Percentiles rank a stretch among this genome's conserved stretches.
These are phyloP conservation scores for Candida rishiriensis DNA, from an alignment of 805 yeast genomes.

Conservation along the genomic window DNA sequence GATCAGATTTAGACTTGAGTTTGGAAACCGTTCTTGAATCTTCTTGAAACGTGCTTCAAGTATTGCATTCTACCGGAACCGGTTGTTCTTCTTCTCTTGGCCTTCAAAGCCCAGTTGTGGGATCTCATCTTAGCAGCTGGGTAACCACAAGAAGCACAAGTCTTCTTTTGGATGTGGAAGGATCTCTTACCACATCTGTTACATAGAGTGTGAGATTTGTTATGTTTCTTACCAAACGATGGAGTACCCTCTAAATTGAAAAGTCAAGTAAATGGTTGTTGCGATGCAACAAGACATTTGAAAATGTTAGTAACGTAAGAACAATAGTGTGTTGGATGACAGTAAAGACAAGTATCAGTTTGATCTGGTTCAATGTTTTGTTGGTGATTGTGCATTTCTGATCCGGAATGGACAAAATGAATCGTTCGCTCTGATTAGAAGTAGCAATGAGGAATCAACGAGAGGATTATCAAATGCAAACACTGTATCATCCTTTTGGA, in stretches of 20 bases:
- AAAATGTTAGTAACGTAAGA: conserved; percentile 2
- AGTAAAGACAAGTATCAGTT: background rate
- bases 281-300: background rate
- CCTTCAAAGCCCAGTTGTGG: conserved; percentile 99
- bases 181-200: conserved; percentile 99
- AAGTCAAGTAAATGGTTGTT: conserved; percentile 21
- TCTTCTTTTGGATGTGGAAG: conserved; percentile 98
- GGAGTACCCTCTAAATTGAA: conserved; percentile 89
- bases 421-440: no score
- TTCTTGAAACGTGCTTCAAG: conserved; percentile 95
- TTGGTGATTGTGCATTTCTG: no score
- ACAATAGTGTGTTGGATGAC: no score
- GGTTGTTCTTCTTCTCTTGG: conserved; percentile 99
- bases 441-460: no score
- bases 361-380: no score
- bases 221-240: conserved; percentile 99
- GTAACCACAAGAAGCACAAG: conserved; percentile 98
- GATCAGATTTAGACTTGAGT: conserved; percentile 34
- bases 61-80: conserved; percentile 99
- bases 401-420: no score
- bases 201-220: conserved; percentile 99
- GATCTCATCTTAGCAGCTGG: conserved; percentile 99
- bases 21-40: conserved; percentile 99
- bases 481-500: no score
- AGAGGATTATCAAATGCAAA: no score